A percentile compares a stretch with the other conserved stretches of the same genome.
phyloP scores from a whole-genome alignment of 306 rosid species.

The Sechiopsis laciniata region DNA sequence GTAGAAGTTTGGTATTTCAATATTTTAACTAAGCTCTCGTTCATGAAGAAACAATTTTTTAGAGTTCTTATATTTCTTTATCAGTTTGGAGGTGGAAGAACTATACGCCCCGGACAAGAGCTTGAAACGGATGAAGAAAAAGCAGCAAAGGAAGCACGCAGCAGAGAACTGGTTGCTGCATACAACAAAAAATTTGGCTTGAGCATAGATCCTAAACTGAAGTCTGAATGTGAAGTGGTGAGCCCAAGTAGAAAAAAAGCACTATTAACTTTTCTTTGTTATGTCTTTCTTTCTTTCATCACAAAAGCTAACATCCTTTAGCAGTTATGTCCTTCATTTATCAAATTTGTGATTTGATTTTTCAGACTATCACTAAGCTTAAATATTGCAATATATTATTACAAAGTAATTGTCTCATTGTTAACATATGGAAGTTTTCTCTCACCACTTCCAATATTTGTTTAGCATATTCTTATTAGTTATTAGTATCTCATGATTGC shows the following conservation, averaged over 20 bases:
- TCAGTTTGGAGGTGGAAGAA: slow-evolving; percentile 89
- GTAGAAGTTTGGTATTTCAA: background rate
- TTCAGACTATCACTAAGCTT: background rate
- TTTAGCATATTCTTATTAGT: background rate
- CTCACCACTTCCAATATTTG: background rate
- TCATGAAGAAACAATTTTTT: background rate
- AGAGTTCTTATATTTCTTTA: background rate
- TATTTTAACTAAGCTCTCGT: background rate
- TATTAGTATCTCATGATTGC: slow-evolving; percentile 8
- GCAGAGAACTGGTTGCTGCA: slow-evolving; percentile 60
- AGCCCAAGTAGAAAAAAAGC: background rate
- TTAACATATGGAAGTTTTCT: background rate
- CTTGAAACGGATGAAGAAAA: slow-evolving; percentile 79
- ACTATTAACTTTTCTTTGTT: background rate
- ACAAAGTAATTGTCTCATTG: background rate
- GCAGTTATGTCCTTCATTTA: background rate
- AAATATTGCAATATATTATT: background rate
- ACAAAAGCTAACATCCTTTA: background rate
- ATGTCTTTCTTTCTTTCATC: background rate
- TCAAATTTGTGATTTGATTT: slow-evolving; percentile 12
- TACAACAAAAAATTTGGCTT: slow-evolving; percentile 57
- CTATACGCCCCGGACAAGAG: slow-evolving; percentile 61
- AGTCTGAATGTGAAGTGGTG: slow-evolving; percentile 75
- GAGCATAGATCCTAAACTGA: slow-evolving; percentile 55
- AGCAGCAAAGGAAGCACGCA: slow-evolving; percentile 63